A percentile compares a stretch with the other conserved stretches of the same genome.
phyloP scores from a whole-genome alignment of 164 flowering plant genomes.

The Vitis amurensis region DNA sequence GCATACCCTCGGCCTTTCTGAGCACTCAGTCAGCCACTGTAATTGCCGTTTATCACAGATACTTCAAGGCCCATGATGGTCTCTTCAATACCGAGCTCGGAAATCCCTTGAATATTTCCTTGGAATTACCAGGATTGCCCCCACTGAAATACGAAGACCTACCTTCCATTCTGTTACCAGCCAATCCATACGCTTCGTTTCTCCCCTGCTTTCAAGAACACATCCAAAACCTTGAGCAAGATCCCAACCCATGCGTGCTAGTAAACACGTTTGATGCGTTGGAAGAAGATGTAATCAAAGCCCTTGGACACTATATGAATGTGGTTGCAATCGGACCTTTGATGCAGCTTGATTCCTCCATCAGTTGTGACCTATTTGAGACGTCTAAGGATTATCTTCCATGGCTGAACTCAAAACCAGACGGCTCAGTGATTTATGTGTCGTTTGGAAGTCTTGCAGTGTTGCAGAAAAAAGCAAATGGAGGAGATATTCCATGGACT shows the following conservation, averaged over 20 bases:
- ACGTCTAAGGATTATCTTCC: slow-evolving; percentile 3
- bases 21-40: slow-evolving; percentile 17
- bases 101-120: neutral
- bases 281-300: slow-evolving; percentile 10
- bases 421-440: slow-evolving; percentile 15
- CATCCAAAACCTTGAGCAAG: neutral
- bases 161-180: slow-evolving; percentile 18
- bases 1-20: slow-evolving; percentile 13
- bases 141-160: slow-evolving; percentile 6
- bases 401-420: slow-evolving; percentile 20
- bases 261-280: slow-evolving; percentile 22
- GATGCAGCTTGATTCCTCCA: slow-evolving; percentile 5
- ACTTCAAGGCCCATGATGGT: slow-evolving; percentile 10
- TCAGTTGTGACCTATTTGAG: slow-evolving; percentile 7
- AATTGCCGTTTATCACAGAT: slow-evolving; percentile 10
- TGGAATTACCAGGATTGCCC: slow-evolving; percentile 16
- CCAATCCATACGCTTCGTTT: neutral
- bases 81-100: neutral
- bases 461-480: slow-evolving; percentile 16
- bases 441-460: slow-evolving; percentile 16
- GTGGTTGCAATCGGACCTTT: slow-evolving; percentile 20
- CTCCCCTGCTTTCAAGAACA: slow-evolving; percentile 3
- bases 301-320: neutral
- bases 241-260: slow-evolving; percentile 11
- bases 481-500: slow-evolving; percentile 24